A percentile compares a stretch with the other conserved stretches of the same genome.
Evolutionary conservation across 2,329 filamentous ascomycete genomes (phyloP).

Genomic region (Fusarium napiforme): DNA sequence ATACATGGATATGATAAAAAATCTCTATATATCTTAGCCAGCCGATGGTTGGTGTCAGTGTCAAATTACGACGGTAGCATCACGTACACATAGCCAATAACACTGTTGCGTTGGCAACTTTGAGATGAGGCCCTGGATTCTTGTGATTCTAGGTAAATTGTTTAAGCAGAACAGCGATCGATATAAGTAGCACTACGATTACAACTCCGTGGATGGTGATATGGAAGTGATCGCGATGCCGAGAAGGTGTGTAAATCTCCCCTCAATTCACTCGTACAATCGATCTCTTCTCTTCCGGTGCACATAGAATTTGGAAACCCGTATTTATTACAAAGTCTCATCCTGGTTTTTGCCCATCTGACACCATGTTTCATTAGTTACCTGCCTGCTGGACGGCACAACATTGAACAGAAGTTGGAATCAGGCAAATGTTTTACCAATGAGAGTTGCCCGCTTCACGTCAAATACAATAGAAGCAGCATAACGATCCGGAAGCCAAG

Average conservation of each 20-base stretch:
- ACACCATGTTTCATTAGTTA: constrained; percentile 3
- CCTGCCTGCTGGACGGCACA: constrained; percentile 11
- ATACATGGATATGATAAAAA: not conserved
- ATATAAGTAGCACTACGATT: not conserved
- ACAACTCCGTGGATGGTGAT: not conserved
- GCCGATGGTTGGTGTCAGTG: not conserved
- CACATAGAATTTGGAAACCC: not conserved
- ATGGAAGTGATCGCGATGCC: not conserved
- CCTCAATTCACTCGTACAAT: not conserved
- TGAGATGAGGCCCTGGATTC: not conserved
- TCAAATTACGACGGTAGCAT: not conserved
- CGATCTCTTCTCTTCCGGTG: not conserved
- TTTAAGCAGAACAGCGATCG: not conserved
- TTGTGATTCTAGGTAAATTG: not conserved
- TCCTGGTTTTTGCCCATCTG: not conserved
- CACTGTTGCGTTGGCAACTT: not conserved
- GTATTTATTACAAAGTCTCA: not conserved
- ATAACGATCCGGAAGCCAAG: not conserved
- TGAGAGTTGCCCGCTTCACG: constrained; percentile 31
- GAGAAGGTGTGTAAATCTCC: not conserved
- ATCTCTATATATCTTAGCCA: not conserved
- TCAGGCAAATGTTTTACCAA: constrained; percentile 15
- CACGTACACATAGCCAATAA: not conserved
- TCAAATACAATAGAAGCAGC: not conserved
- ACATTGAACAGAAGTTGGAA: constrained; percentile 5